These are phyloP conservation scores for Phylloporus arenicola DNA, from an alignment of 768 basidiomycete species.

Conservation along the genomic window DNA sequence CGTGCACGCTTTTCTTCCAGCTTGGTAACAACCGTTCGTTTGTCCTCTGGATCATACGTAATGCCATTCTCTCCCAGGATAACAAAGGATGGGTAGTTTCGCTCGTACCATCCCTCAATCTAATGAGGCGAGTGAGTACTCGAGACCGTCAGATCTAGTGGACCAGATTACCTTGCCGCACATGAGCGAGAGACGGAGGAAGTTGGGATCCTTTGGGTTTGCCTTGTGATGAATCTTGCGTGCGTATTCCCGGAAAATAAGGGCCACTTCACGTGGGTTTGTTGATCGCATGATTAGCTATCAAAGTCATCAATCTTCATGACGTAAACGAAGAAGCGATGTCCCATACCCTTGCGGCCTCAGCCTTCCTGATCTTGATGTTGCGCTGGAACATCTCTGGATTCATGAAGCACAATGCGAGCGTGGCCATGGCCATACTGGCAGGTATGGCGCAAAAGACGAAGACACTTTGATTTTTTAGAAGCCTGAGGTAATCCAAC, in stretches of 20 bases:
- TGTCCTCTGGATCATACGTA: conserved; percentile 46
- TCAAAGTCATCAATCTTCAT: neutral
- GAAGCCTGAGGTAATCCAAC: conserved; percentile 81
- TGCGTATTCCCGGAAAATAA: conserved; percentile 79
- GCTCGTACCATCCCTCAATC: conserved; percentile 95
- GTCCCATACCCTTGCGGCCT: conserved; percentile 68
- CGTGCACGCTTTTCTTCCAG: conserved; percentile 40
- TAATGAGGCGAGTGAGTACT: conserved; percentile 22
- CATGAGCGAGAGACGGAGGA: conserved; percentile 73
- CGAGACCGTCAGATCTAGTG: neutral
- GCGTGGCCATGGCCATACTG: conserved; percentile 92
- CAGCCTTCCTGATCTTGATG: conserved; percentile 92
- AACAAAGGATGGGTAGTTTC: conserved; percentile 91
- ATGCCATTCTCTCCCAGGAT: conserved; percentile 18
- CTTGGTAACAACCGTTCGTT: conserved; percentile 49
- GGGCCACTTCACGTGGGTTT: conserved; percentile 86
- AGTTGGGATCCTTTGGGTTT: conserved; percentile 77
- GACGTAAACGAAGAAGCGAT: neutral
- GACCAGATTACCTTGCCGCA: conserved; percentile 64
- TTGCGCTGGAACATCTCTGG: conserved; percentile 76
- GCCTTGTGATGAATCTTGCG: conserved; percentile 81
- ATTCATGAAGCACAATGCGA: conserved; percentile 93
- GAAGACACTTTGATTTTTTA: conserved; percentile 91
- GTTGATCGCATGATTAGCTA: conserved; percentile 90
- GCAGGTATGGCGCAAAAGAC: conserved; percentile 94